These are phyloP conservation scores for Penicillium sp. DNA, from an alignment of 2,329 filamentous ascomycete species.

Conservation along the genomic window DNA sequence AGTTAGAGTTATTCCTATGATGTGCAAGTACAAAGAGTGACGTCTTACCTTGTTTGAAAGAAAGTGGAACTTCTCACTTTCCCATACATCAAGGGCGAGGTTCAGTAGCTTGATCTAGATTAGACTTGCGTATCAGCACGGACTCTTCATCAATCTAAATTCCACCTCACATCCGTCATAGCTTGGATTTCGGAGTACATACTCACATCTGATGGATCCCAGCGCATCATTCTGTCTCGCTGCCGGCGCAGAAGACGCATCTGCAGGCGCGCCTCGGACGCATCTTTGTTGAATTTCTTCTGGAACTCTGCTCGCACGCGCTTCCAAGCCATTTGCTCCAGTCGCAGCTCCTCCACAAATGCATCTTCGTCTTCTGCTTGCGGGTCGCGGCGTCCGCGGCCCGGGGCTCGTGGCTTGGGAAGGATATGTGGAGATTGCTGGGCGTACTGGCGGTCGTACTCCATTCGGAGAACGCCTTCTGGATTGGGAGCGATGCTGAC, in stretches of 20 bases:
- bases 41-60: slow-evolving; percentile 40
- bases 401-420: slow-evolving; percentile 30
- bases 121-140: background rate
- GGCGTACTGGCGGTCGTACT: slow-evolving; percentile 36
- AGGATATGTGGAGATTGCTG: slow-evolving; percentile 29
- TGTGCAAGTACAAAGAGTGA: background rate
- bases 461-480: slow-evolving; percentile 39
- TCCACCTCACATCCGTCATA: background rate
- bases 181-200: slow-evolving; percentile 27
- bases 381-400: slow-evolving; percentile 37
- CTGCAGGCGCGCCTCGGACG: slow-evolving; percentile 42
- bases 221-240: slow-evolving; percentile 36
- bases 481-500: slow-evolving; percentile 42
- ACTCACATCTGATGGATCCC: slow-evolving; percentile 48
- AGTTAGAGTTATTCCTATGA: background rate
- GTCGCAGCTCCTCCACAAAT: slow-evolving; percentile 39
- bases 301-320: slow-evolving; percentile 38
- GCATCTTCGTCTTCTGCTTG: slow-evolving; percentile 42
- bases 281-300: slow-evolving; percentile 39
- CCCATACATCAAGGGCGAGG: slow-evolving; percentile 39
- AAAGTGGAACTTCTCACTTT: slow-evolving; percentile 39
- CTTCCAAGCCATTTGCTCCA: slow-evolving; percentile 41
- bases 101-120: slow-evolving; percentile 38
- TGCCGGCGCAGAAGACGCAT: slow-evolving; percentile 43
- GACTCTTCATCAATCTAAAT: background rate